Conservation (phyloP, 2,329 filamentous ascomycete species). For the Sporothrix pseudoabietina region DNA sequence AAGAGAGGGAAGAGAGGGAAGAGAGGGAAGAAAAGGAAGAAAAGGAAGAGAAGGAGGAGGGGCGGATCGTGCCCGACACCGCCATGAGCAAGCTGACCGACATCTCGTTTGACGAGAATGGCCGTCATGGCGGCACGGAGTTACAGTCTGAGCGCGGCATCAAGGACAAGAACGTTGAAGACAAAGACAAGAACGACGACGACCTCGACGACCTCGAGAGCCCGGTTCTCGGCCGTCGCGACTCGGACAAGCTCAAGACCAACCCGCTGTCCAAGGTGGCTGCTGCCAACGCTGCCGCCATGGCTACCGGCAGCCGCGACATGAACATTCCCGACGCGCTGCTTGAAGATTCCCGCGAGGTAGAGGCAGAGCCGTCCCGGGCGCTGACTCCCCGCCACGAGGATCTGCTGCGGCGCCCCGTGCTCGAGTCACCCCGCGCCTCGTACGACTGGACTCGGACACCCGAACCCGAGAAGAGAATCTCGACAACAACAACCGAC, state of each 20-base stretch:
- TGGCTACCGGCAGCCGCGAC: neutral
- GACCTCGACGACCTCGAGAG: conserved; percentile 37
- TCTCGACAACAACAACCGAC: neutral
- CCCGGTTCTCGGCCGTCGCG: conserved; percentile 40
- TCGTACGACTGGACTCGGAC: conserved; percentile 27
- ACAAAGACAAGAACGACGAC: conserved; percentile 31
- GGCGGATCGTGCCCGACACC: conserved; percentile 28
- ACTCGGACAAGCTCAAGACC: conserved; percentile 38
- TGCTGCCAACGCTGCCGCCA: conserved; percentile 23
- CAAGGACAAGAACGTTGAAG: conserved; percentile 29
- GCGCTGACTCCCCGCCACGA: conserved; percentile 27
- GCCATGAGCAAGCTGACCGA: conserved; percentile 34
- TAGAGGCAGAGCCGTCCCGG: neutral
- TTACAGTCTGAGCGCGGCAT: conserved; percentile 21
- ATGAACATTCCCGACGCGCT: conserved; percentile 28
- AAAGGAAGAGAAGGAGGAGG: conserved; percentile 27
- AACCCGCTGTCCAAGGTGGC: conserved; percentile 31
- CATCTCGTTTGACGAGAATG: conserved; percentile 35
- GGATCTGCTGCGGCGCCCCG: conserved; percentile 25
- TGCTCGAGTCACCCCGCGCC: conserved; percentile 31
- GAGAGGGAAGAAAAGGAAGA: neutral
- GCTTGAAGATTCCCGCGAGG: conserved; percentile 20
- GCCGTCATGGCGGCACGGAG: conserved; percentile 32
- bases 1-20: conserved; percentile 28
- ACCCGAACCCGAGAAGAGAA: conserved; percentile 30